A percentile compares a stretch with the other conserved stretches of the same genome.
phyloP scores from a whole-genome alignment of 2,329 filamentous ascomycete species.

The Helicocarpus griseus region DNA sequence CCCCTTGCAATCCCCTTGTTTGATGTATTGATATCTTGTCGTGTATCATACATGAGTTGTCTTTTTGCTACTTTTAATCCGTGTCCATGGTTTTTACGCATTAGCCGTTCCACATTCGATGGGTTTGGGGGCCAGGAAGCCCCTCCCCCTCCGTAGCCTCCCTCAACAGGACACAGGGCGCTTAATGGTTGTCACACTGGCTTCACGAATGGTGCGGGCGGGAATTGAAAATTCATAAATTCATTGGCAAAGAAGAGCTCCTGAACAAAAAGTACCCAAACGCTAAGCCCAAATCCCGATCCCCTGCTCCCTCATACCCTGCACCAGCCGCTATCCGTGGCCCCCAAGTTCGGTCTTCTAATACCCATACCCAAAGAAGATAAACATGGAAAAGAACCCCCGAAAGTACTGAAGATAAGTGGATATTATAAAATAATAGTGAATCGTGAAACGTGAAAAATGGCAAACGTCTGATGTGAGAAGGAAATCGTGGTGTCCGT shows the following conservation, averaged over 20 bases:
- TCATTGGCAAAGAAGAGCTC: constrained; percentile 11
- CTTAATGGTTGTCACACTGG: constrained; percentile 5
- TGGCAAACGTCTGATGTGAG: neutral
- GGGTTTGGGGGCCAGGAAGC: neutral
- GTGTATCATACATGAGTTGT: neutral
- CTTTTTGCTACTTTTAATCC: neutral
- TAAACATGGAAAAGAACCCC: constrained; percentile 7
- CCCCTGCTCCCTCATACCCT: constrained; percentile 5
- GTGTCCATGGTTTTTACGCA: neutral
- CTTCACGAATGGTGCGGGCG: constrained; percentile 4
- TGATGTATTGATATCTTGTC: neutral
- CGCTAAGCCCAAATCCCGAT: constrained; percentile 13
- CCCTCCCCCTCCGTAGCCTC: neutral
- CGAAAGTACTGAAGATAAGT: constrained; percentile 8
- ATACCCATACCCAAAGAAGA: constrained; percentile 2
- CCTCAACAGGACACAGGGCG: constrained; percentile 1
- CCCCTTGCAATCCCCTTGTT: neutral
- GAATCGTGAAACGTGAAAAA: constrained; percentile 4
- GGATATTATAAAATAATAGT: constrained; percentile 12
- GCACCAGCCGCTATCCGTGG: constrained; percentile 1
- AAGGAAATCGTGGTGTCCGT: neutral
- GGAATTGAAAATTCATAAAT: constrained; percentile 5
- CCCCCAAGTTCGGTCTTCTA: neutral
- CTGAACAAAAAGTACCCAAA: constrained; percentile 13
- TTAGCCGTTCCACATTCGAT: neutral